These are phyloP conservation scores for Naganishia albida DNA, from an alignment of 1,284 basidiomycete species.

Conservation along the genomic window DNA sequence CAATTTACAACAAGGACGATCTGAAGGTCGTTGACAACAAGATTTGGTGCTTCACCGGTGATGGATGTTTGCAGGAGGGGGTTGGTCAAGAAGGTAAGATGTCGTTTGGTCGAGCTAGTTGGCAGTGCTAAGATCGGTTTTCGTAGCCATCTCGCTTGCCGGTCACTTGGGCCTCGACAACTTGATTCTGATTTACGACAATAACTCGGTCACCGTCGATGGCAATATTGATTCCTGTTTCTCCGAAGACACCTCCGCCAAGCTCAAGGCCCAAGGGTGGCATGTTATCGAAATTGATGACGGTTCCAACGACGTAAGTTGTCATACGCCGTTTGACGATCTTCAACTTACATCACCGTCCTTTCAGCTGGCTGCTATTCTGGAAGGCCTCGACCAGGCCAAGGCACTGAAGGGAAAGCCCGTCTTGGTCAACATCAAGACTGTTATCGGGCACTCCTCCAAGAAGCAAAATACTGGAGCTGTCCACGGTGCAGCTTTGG, in stretches of 20 bases:
- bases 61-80: constrained; percentile 54
- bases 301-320: constrained; percentile 45
- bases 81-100: constrained; percentile 49
- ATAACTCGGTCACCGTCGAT: constrained; percentile 52
- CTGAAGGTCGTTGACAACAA: constrained; percentile 44
- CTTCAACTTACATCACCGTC: neutral
- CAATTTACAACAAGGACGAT: constrained; percentile 46
- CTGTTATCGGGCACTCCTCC: constrained; percentile 50
- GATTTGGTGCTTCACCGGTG: constrained; percentile 53
- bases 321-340: too few species aligned
- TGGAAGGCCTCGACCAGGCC: constrained; percentile 44
- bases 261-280: constrained; percentile 47
- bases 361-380: constrained; percentile 44
- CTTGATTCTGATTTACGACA: constrained; percentile 51
- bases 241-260: constrained; percentile 51
- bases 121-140: neutral
- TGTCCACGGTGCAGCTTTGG: constrained; percentile 47
- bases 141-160: constrained; percentile 48
- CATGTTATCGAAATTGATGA: constrained; percentile 50
- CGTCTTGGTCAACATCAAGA: constrained; percentile 47
- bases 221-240: constrained; percentile 50
- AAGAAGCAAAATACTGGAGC: constrained; percentile 41
- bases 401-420: constrained; percentile 46
- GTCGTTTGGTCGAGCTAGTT: constrained; percentile 72
- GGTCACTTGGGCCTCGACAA: constrained; percentile 52